Percentiles rank a stretch among this genome's conserved stretches.
phyloP scores from a whole-genome alignment of 305 asterid species.

The Fraxinus albicans region DNA sequence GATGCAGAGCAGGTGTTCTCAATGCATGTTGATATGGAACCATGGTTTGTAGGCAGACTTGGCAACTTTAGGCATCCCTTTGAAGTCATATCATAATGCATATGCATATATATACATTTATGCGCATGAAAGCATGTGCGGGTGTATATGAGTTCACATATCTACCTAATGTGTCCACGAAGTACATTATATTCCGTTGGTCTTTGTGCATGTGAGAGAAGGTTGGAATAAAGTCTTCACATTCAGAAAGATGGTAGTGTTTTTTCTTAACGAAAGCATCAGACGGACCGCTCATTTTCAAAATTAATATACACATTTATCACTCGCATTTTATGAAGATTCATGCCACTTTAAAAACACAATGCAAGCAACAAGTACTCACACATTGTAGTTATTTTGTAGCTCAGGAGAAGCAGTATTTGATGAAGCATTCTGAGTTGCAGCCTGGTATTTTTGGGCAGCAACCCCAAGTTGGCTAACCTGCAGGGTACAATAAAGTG shows the following conservation, averaged over 20 bases:
- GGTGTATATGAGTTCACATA: neutral
- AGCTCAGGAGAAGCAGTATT: constrained; percentile 30
- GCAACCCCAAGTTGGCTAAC: constrained; percentile 46
- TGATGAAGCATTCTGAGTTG: constrained; percentile 34
- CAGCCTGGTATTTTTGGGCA: constrained; percentile 41
- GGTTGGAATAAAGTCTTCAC: neutral
- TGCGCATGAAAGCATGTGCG: neutral
- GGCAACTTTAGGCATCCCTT: neutral
- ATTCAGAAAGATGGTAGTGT: neutral
- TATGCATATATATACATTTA: neutral
- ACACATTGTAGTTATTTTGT: constrained; percentile 39
- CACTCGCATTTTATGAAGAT: neutral
- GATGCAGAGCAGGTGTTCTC: neutral
- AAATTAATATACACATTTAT: neutral
- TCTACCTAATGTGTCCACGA: neutral
- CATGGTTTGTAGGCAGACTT: neutral
- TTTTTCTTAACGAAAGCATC: neutral
- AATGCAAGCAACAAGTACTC: constrained; percentile 19
- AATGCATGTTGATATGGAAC: neutral
- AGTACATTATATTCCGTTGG: neutral
- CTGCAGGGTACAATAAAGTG: constrained; percentile 19
- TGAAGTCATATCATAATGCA: neutral
- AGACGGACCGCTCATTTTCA: neutral
- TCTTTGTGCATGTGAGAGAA: neutral
- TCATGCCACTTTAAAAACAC: neutral